Evolutionary conservation across 306 rosid species (phyloP), one percentile per base, ranked within the genome.

Genomic region (Cucurbita ficifolia): DNA sequence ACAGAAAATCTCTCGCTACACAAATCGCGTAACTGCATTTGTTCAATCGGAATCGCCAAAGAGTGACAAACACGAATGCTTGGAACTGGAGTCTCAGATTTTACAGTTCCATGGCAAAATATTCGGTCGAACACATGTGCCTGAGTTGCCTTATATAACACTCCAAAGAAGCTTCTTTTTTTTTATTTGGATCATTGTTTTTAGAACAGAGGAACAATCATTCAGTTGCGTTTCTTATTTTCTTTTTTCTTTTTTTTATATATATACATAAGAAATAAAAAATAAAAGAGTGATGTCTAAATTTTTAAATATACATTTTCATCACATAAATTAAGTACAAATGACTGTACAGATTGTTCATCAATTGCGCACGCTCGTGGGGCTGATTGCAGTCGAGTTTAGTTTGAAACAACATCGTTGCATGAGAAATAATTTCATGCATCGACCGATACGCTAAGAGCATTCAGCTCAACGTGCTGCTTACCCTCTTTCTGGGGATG

Each of bases 391-490:
- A 61, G 13, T 54, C 59, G 59, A 18, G 24, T 53, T 53, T 53
- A 18, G 12, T 53, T 53, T 53, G 58, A n/a, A 18, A 8, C 5
- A 19, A 8, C 6, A 5, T 39, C 12, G 10, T 10, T 59, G n/a
- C 43, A n/a, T 4, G 61, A 10, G 38, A 43, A 40, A 19, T 65
- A 43, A 13, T 53, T 70, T 84, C 71, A 88, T 70, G 85, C 87
- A 83, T 94, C 97, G 11, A 91, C 85, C 1, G 96, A 85, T 67
- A 94, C 88, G 65, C 96, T 78, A 3, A 90, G 19, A 1, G 87
- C 98, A 56, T 89, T 94, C 74, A 90, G 74, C 64, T 86, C 89
- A 35, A 87, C 84, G 49, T 76, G 94, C 61, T 85, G 95, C 73
- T 82, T 88, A n/a, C 96, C 95, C 3, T 87, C 82, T 35, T 55